phyloP scores from a whole-genome alignment of 1,284 basidiomycete genomes.

The Heterobasidion irregulare region DNA sequence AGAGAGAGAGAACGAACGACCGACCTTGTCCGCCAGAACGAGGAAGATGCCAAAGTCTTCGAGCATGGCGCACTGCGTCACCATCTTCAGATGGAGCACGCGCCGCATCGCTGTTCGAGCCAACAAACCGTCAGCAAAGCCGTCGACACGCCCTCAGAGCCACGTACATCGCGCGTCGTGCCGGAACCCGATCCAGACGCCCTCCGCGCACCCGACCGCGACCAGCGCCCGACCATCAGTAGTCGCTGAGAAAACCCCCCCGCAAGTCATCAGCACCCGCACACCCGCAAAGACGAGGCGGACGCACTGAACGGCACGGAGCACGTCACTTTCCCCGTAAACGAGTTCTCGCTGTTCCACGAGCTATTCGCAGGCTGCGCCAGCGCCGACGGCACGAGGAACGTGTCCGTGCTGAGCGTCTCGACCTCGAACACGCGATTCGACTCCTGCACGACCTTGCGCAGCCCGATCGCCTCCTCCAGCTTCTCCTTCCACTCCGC shows the following conservation, averaged over 20 bases:
- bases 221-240: conserved; percentile 79
- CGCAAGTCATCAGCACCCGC: background rate
- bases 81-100: conserved; percentile 83
- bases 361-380: conserved; percentile 37
- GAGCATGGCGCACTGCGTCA: conserved; percentile 91
- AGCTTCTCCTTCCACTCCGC: conserved; percentile 86
- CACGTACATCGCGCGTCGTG: conserved; percentile 75
- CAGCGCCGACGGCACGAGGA: conserved; percentile 59
- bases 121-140: background rate
- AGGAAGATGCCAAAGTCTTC: conserved; percentile 95
- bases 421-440: conserved; percentile 91
- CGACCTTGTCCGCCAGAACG: conserved; percentile 85
- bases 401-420: conserved; percentile 80
- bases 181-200: conserved; percentile 94
- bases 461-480: conserved; percentile 79
- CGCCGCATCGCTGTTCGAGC: conserved; percentile 64
- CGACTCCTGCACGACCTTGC: conserved; percentile 82
- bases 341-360: conserved; percentile 64
- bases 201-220: conserved; percentile 91
- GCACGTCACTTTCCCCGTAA: conserved; percentile 88
- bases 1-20: conserved; percentile 10
- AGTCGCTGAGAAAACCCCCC: conserved; percentile 41
- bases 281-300: background rate
- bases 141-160: background rate
- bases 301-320: conserved; percentile 85